Base-by-base conservation (phyloP, 768 basidiomycete species). In the Coprinopsis cinerea region DNA sequence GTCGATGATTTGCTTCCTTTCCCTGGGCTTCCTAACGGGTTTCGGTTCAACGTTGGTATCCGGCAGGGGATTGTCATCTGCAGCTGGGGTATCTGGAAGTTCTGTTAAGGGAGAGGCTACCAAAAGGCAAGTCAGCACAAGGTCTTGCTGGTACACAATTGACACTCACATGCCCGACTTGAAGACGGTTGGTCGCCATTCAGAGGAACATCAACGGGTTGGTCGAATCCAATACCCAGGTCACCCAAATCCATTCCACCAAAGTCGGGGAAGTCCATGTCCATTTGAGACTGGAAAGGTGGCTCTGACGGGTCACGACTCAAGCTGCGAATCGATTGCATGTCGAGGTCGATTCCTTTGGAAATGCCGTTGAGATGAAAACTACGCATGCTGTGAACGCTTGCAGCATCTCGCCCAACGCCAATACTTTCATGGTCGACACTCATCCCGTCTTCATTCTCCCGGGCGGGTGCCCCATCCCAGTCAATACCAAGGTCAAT, bases 1-100 rank as follows among this genome's bases (percentile, higher is more conserved):
- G 64, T 97, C 94, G 48, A 95, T 87, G 39, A 93, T 89, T 56
- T 89, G 85, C 66, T 87, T 94, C 75, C 85, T 90, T 60, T 86
- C 83, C 55, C 79, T 82, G 28, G 64, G 55, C 65, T 83, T 78
- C 53, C 63, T 53, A 23, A 55, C 44, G 36, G 50, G 30, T 59
- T 73, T 74, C 30, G 56, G 54, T 44, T 71, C 73, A 23, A 69
- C 74, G 9, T 73, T 50, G 17, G 52, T 75, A 14, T 76, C 76
- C 3, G 72, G 72, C 3, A 79, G 73, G 4, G 76, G 72, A 32
- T 72, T 66, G 4, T 76, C 62, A 22, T 79, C 77, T 10, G 84
- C 83, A 1, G 86, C 87, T 20, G 92, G 91, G 1, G 92, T 93
- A 24, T 73, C 68, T 4, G 90, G 90, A 39, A 79, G 74, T 49